A percentile compares a stretch with the other conserved stretches of the same genome.
Conservation (phyloP, 1,139 yeast species). For the Debaryomyces sp. region DNA sequence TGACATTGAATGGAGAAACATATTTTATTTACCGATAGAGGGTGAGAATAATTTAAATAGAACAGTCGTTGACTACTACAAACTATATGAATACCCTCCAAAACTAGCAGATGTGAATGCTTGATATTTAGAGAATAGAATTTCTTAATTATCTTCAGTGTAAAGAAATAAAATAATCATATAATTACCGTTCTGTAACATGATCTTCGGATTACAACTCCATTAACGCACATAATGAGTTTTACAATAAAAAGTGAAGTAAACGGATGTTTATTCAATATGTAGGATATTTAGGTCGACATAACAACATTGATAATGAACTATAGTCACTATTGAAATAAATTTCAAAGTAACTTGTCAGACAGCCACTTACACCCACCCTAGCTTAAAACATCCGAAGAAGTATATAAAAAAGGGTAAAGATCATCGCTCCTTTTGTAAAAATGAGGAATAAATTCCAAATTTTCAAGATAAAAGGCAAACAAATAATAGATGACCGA, state of each 20-base stretch:
- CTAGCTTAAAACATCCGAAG: conserved; percentile 80
- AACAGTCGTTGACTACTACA: conserved; percentile 61
- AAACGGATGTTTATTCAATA: conserved; percentile 7
- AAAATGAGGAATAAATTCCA: conserved; percentile 15
- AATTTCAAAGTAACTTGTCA: conserved; percentile 71
- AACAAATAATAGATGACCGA: conserved; percentile 73
- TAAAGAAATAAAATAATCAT: no score
- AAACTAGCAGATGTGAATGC: conserved; percentile 23
- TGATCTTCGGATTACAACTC: background rate
- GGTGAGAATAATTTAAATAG: conserved; percentile 70
- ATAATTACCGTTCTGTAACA: no score
- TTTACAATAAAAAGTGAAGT: background rate
- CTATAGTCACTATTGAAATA: conserved; percentile 15
- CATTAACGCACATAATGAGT: background rate
- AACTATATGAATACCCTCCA: conserved; percentile 54
- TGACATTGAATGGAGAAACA: conserved; percentile 48
- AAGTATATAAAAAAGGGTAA: conserved; percentile 86
- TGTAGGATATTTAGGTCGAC: conserved; percentile 17
- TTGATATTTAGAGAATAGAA: background rate
- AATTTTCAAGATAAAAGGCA: conserved; percentile 44
- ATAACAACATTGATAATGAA: conserved; percentile 15
- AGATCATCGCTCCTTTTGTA: conserved; percentile 97
- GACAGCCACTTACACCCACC: conserved; percentile 99
- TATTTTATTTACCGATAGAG: conserved; percentile 55
- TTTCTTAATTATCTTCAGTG: background rate